Base-by-base conservation (phyloP, 2,329 filamentous ascomycete species). In the Fusarium musae region DNA sequence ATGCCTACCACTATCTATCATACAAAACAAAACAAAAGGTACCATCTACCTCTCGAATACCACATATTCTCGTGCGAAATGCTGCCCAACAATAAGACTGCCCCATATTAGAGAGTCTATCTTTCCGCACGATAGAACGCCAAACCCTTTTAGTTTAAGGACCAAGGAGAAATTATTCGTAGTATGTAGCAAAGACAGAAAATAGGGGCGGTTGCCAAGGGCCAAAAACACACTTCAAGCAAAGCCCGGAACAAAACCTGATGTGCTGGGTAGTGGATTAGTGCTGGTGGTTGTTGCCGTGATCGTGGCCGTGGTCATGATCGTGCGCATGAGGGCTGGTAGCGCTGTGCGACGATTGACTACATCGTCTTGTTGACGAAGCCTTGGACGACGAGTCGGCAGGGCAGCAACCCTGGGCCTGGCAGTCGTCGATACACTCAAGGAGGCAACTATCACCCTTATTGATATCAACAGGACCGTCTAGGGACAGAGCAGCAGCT, bases 381-480 rank as follows among this genome's bases (percentile, higher is more conserved):
- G 76, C 79, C 61, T 78, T 76, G 30, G 81, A 82, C 6, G 80
- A 80, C 6, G 77, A 69, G 11, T 83, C 82, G 17, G 71, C 70
- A 12, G 77, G 77, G 63, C 82, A 83, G 72, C 78, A 79, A 26
- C 79, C 75, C 59, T 80, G 75, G 43, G 76, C 78, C 54, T 77
- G 75, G 68, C 79, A 80, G 80, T 86, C 81, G 56, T 85, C 76
- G 64, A 84, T 69, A 65, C 82, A 78, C 69, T 87, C 87, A 7
- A 91, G 81, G 40, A 91, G 81, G 70, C 87, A 89, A 5, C 80
- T 77, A 23, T 79, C 76, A 21, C 77, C 81, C 70, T 80, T 79
- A 56, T 70, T 60, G 44, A 72, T 62, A 69, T 81, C 73, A 58
- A 49, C 64, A 2, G 68, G 67, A 15, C 83, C 84, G 63, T 86